phyloP scores from a whole-genome alignment of 164 flowering plant genomes.

The Platanus orientalis region DNA sequence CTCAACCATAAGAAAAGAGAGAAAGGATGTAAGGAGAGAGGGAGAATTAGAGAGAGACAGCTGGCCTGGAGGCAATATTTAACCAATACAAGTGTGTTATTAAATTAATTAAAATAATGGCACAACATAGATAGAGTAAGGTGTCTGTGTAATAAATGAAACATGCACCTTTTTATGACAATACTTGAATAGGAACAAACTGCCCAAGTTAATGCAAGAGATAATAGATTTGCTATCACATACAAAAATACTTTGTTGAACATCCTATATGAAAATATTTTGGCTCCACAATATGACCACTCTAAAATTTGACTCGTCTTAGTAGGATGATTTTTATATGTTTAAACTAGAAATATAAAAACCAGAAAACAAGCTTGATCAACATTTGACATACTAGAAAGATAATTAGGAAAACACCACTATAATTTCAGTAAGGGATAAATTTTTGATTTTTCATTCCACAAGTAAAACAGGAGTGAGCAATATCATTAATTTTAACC shows the following conservation, averaged over 20 bases:
- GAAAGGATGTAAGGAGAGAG: no score
- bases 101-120: neutral
- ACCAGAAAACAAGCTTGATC: neutral
- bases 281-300: slow-evolving; percentile 24
- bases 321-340: slow-evolving; percentile 6
- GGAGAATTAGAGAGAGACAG: no score
- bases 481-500: no score
- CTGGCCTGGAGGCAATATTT: no score
- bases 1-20: no score
- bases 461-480: no score
- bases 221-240: slow-evolving; percentile 22
- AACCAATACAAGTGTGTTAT: no score
- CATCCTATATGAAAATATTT: slow-evolving; percentile 22
- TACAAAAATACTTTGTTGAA: slow-evolving; percentile 21
- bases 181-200: slow-evolving; percentile 24
- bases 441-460: no score
- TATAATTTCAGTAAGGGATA: no score
- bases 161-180: slow-evolving; percentile 24
- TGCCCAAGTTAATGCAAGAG: slow-evolving; percentile 24
- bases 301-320: slow-evolving; percentile 29
- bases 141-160: neutral
- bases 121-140: neutral
- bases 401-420: neutral
- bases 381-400: neutral
- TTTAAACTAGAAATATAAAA: neutral